Base-by-base conservation (phyloP, 805 yeast species). In the Hanseniaspora lindneri region DNA sequence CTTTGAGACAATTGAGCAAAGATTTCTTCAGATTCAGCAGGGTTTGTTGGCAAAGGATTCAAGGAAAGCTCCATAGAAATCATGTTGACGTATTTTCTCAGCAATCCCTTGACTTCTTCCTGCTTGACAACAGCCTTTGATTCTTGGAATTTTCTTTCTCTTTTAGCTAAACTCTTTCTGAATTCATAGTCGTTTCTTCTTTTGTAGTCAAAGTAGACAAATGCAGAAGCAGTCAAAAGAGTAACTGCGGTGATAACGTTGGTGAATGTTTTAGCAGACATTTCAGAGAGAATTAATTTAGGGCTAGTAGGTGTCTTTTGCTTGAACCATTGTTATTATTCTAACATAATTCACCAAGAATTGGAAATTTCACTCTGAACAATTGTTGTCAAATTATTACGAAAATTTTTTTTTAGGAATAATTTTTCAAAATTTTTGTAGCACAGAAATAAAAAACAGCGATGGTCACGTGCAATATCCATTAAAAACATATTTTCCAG, bases 141-240 rank as follows among this genome's bases (percentile, higher is more conserved):
- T 25, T 32, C 30, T 30, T 46, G 37, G 56, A 81, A 83, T 58
- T 74, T 71, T 59, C 73, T 74, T 51, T 79, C 74, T 60, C 74
- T 73, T 63, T 76, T 77, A 60, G 76, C 76, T 59, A 92, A 73
- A 40, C 74, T 63, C 59, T 75, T 79, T 72, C 98, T 83, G 74
- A 92, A 94, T 51, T 76, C 83, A 19, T 83, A 65, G 51, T 82
- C 77, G 66, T 73, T 72, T 69, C 97, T 83, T 69, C 98, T 85
- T 67, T 75, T 74, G 72, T 87, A 83, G 69, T 92, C 99, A 61
- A 94, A 94, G 70, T 85, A 92, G 33, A 77, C 69, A 42, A 77
- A 64, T 16, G 73, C 61, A 32, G 81, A 78, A 25, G 79, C 66
- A 24, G 80, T 75, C 17, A 73, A 68, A 41, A 72, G 61, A 52